Evolutionary conservation across 352 stramenopile species (phyloP).

Genomic region (Plasmopara viticola): DNA sequence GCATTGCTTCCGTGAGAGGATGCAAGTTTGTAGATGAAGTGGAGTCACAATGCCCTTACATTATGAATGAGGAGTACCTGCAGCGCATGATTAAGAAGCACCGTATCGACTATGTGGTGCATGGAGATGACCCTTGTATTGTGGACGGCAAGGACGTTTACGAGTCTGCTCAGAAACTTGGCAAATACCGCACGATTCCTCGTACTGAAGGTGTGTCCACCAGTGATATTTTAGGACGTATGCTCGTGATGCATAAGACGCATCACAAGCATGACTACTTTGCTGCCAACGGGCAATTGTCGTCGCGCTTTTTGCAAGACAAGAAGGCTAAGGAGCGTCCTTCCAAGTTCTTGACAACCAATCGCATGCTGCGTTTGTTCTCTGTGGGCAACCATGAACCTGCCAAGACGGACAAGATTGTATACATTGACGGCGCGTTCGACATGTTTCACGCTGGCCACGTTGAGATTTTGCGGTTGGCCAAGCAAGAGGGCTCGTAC

Average conservation of each 20-base stretch:
- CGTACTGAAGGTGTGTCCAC: conserved; percentile 95
- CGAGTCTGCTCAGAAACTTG: conserved; percentile 92
- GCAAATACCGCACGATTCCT: conserved; percentile 95
- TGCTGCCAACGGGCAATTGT: conserved; percentile 64
- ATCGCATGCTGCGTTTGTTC: conserved; percentile 91
- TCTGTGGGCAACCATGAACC: conserved; percentile 87
- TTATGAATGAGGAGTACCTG: conserved; percentile 98
- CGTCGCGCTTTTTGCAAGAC: conserved; percentile 56
- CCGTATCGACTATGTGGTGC: conserved; percentile 97
- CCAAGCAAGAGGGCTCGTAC: conserved; percentile 91
- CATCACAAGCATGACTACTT: conserved; percentile 86
- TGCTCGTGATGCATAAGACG: conserved; percentile 95
- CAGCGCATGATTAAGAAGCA: conserved; percentile 96
- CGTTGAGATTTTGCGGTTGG: conserved; percentile 93
- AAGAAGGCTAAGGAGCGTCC: conserved; percentile 64
- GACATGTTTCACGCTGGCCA: conserved; percentile 99
- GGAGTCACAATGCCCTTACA: conserved; percentile 95
- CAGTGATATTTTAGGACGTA: conserved; percentile 97
- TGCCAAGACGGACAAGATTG: conserved; percentile 84
- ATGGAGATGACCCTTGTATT: conserved; percentile 99
- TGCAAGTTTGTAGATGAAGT: conserved; percentile 99
- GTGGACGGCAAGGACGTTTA: conserved; percentile 99
- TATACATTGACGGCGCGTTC: conserved; percentile 98
- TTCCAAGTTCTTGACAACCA: conserved; percentile 95
- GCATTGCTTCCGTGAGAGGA: conserved; percentile 91